Evolutionary conservation across 352 stramenopile species (phyloP), one percentile per base, ranked within the genome.

Genomic region (Phytophthora hibernalis): DNA sequence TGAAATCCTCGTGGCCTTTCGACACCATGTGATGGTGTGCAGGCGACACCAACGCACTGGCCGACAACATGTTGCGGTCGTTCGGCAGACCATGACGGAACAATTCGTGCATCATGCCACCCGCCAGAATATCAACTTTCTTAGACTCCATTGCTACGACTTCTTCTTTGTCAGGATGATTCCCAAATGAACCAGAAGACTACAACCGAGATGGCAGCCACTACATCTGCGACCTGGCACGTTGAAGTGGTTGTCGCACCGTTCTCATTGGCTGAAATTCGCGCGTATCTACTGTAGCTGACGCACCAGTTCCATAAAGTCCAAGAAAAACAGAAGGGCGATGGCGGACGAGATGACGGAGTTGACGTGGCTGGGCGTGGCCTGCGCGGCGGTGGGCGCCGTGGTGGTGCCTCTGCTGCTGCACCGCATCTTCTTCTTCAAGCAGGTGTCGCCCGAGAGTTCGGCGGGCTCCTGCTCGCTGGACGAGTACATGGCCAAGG

Each of bases 51-150:
- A 98, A 61, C 24, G 91, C 92, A 59, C 80, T 92, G 1, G 93
- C 92, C 43, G 89, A 95, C 68, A 94, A 91, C 66, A 96, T 95
- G 76, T 95, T 96, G 53, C 91, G 86, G 74, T 98, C 90, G 61
- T 98, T 96, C 0, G 85, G 77, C 33, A 98, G 70, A 0, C 90
- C 90, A 13, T 69, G 76, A 50, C 76, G 79, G 68, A 97, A 91
- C 15, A 98, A 72, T 73, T 98, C 93, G 65, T 98, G 89, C 42
- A 82, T 84, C n/a, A 89, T 91, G 12, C 88, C 87, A 42, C 91
- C 91, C 15, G 95, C 92, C 15, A 98, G 61, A 7, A 97, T 60
- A 22, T 85, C 69, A 31, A 85, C 35, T 16, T 60, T 66, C 50
- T 68, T 68, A 13, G 60, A 58, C 56, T 67, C 68, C 68, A 76